Evolutionary conservation across 2,329 filamentous ascomycete species (phyloP).

Genomic region (Helminthosporium solani): DNA sequence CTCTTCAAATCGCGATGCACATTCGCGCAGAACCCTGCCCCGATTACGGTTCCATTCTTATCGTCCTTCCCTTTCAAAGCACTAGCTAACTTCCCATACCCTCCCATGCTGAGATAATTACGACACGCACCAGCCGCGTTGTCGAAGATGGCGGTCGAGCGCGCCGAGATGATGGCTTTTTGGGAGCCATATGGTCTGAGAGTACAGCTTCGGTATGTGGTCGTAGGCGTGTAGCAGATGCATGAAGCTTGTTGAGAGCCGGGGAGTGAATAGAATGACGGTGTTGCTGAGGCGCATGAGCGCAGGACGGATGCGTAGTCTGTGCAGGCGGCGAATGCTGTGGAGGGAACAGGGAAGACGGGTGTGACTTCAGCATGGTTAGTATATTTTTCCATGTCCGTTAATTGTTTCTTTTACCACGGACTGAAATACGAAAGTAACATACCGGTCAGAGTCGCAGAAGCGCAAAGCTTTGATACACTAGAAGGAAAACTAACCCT

Average conservation of each 20-base stretch:
- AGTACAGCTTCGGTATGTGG: not conserved
- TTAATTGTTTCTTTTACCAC: not conserved
- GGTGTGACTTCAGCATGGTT: constrained; percentile 7
- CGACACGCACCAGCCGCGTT: constrained; percentile 7
- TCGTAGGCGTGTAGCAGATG: constrained; percentile 10
- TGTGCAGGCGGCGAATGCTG: constrained; percentile 13
- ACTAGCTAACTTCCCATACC: constrained; percentile 7
- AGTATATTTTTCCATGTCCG: not conserved
- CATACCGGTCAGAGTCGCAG: not conserved
- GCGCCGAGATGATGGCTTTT: constrained; percentile 1
- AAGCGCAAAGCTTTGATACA: constrained; percentile 1
- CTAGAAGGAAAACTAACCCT: not conserved
- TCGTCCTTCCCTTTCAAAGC: constrained; percentile 1
- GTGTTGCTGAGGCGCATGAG: constrained; percentile 9
- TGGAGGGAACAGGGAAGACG: constrained; percentile 7
- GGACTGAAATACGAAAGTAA: not conserved
- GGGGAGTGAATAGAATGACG: constrained; percentile 11
- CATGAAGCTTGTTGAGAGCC: constrained; percentile 13
- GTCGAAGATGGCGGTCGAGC: constrained; percentile 7
- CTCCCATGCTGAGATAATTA: constrained; percentile 7
- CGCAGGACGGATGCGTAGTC: constrained; percentile 11
- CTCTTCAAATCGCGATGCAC: constrained; percentile 3
- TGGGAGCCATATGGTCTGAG: not conserved
- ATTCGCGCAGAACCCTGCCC: constrained; percentile 9
- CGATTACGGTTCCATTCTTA: constrained; percentile 5